phyloP scores from a whole-genome alignment of 129 eudicot species.

The Flaveria brownii region DNA sequence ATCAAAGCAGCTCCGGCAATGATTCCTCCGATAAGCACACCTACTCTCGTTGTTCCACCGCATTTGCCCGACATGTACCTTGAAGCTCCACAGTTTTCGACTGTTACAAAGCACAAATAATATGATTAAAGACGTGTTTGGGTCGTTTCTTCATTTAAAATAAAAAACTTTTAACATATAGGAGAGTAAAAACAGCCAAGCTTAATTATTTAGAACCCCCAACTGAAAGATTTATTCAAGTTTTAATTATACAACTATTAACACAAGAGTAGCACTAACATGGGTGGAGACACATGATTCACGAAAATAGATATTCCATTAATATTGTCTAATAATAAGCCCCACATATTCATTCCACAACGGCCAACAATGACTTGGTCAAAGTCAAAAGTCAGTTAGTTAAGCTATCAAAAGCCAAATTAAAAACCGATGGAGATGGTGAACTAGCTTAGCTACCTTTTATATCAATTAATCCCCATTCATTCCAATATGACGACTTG shows the following conservation, averaged over 20 bases:
- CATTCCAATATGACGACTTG: conserved; percentile 39
- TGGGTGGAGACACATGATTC: conserved; percentile 33
- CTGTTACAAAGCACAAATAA: conserved; percentile 28
- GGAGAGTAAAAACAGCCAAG: too few relatives aligned
- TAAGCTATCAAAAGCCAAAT: conserved; percentile 9
- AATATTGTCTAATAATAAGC: conserved; percentile 14
- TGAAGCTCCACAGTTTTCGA: conserved; percentile 38
- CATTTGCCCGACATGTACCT: conserved; percentile 51
- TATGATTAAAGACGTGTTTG: neutral
- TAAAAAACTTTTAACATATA: too few relatives aligned
- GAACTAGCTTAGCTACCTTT: conserved; percentile 17
- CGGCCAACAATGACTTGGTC: conserved; percentile 25
- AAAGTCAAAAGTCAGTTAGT: conserved; percentile 36
- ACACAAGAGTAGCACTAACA: conserved; percentile 27
- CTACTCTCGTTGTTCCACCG: conserved; percentile 57
- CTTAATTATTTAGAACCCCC: conserved; percentile 17
- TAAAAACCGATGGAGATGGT: conserved; percentile 27
- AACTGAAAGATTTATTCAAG: neutral
- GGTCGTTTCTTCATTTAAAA: too few relatives aligned
- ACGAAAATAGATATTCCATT: conserved; percentile 16
- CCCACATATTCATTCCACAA: conserved; percentile 31
- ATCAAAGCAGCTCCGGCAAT: conserved; percentile 62
- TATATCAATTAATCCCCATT: neutral
- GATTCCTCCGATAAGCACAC: conserved; percentile 67
- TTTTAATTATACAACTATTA: neutral